Conservation (phyloP, 352 stramenopile species). For the Paralagenidium karlingii region DNA sequence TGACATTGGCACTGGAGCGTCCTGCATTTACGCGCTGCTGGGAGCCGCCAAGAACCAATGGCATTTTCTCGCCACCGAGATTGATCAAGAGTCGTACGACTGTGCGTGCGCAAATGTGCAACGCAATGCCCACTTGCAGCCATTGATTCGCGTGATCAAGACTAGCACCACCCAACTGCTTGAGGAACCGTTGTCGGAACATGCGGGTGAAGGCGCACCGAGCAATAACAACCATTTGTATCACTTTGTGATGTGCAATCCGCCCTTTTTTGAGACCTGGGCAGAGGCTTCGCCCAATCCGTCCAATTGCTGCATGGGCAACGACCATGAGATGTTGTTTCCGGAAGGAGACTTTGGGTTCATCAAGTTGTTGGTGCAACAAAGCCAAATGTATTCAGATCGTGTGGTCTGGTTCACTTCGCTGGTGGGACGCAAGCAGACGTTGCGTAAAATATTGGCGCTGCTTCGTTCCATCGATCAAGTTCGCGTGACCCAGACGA, state of each 20-base stretch:
- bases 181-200: slow-evolving; percentile 25
- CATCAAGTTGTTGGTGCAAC: slow-evolving; percentile 85
- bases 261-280: slow-evolving; percentile 89
- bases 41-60: slow-evolving; percentile 79
- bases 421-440: slow-evolving; percentile 90
- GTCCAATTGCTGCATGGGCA: slow-evolving; percentile 56
- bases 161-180: slow-evolving; percentile 28
- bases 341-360: slow-evolving; percentile 91
- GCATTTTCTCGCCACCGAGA: slow-evolving; percentile 91
- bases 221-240: slow-evolving; percentile 14
- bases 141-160: slow-evolving; percentile 36
- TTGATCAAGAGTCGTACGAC: slow-evolving; percentile 75
- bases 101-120: slow-evolving; percentile 81
- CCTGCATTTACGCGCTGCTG: slow-evolving; percentile 93
- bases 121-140: slow-evolving; percentile 66
- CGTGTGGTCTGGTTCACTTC: slow-evolving; percentile 90
- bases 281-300: slow-evolving; percentile 69
- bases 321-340: slow-evolving; percentile 70
- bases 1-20: slow-evolving; percentile 93
- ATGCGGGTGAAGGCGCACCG: not conserved
- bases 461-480: slow-evolving; percentile 56
- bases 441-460: slow-evolving; percentile 79
- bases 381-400: slow-evolving; percentile 72
- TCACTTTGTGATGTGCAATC: slow-evolving; percentile 96
- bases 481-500: slow-evolving; percentile 71